A percentile compares a stretch with the other conserved stretches of the same genome.
Evolutionary conservation across 2,329 filamentous ascomycete species (phyloP).

Genomic region (Alternaria sp.): DNA sequence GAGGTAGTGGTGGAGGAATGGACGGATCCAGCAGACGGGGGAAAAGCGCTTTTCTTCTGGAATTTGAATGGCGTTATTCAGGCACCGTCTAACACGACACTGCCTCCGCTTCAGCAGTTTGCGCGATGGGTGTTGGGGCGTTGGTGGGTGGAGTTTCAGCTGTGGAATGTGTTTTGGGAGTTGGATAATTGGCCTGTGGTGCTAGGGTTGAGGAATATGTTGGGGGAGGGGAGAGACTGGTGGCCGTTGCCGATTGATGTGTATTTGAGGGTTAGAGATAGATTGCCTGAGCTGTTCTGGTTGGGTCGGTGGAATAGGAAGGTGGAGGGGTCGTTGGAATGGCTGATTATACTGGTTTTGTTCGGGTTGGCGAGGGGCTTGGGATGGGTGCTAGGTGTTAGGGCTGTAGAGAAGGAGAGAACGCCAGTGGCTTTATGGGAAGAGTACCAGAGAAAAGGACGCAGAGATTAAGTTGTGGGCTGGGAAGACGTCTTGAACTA

Average conservation of each 20-base stretch:
- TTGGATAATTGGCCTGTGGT: slow-evolving; percentile 45
- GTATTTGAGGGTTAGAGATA: not conserved
- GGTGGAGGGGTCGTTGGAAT: not conserved
- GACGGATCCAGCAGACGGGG: slow-evolving; percentile 54
- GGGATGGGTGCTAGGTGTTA: not conserved
- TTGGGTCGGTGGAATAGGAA: not conserved
- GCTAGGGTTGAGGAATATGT: slow-evolving; percentile 2
- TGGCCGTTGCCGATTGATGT: rapidly evolving
- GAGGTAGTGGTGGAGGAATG: slow-evolving; percentile 56
- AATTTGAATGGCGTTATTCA: slow-evolving; percentile 54
- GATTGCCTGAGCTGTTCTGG: not conserved
- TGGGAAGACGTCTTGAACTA: not conserved
- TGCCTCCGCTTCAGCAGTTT: not conserved
- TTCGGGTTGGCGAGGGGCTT: not conserved
- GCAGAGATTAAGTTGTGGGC: rapidly evolving
- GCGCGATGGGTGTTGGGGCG: slow-evolving; percentile 8
- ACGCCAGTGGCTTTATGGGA: not conserved
- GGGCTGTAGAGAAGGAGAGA: not conserved
- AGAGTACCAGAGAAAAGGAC: not conserved
- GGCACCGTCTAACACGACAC: not conserved
- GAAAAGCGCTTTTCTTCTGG: slow-evolving; percentile 59
- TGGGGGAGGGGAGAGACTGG: rapidly evolving
- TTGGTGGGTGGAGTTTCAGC: slow-evolving; percentile 27
- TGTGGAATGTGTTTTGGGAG: slow-evolving; percentile 36
- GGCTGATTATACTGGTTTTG: not conserved